A percentile compares a stretch with the other conserved stretches of the same genome.
phyloP scores from a whole-genome alignment of 2,329 filamentous ascomycete genomes.

The Nannizzia gypsea region DNA sequence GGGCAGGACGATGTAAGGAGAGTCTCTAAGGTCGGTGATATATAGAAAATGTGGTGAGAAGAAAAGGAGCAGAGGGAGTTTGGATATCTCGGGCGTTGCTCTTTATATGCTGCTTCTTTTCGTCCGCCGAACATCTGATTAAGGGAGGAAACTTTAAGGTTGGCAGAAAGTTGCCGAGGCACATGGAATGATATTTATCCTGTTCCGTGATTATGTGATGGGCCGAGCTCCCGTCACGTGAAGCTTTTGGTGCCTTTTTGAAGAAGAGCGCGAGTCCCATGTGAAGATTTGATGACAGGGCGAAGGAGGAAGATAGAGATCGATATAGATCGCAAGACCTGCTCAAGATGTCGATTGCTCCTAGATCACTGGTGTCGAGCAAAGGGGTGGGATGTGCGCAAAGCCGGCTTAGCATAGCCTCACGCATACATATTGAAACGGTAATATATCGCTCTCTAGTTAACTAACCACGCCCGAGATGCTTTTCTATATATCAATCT shows the following conservation, averaged over 20 bases:
- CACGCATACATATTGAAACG: not conserved
- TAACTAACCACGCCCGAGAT: not conserved
- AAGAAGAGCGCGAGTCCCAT: not conserved
- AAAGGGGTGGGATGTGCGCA: not conserved
- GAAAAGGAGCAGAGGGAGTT: not conserved
- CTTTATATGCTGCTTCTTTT: not conserved
- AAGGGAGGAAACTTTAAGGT: not conserved
- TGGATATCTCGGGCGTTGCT: not conserved
- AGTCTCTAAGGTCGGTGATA: conserved; percentile 5
- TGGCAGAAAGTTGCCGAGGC: conserved; percentile 24
- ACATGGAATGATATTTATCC: conserved; percentile 18
- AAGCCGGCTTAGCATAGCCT: not conserved
- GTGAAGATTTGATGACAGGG: not conserved
- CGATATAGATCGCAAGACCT: not conserved
- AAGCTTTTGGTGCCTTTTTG: not conserved
- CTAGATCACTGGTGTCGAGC: conserved; percentile 9
- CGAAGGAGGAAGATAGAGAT: too few species aligned
- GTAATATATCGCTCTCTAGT: not conserved
- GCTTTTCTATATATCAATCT: not conserved
- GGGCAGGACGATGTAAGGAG: conserved; percentile 5
- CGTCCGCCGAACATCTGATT: not conserved
- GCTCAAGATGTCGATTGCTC: not conserved
- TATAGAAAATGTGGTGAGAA: not conserved
- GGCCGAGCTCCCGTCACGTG: not conserved
- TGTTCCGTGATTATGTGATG: not conserved